phyloP scores from a whole-genome alignment of 352 stramenopile species.

The Pythium aquatile region DNA sequence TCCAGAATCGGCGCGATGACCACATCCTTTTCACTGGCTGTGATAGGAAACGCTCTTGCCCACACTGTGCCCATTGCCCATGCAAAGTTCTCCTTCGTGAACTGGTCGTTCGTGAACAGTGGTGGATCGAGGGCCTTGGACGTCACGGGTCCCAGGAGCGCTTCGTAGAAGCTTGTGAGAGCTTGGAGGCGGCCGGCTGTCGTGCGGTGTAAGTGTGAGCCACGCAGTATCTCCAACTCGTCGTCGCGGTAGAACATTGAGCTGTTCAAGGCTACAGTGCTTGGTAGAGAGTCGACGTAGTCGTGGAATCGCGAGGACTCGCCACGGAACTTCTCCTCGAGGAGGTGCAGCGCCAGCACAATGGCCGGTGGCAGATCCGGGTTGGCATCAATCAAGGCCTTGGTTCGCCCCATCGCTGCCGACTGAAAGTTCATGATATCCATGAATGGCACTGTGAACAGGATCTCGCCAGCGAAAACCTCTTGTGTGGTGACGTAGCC shows the following conservation, averaged over 20 bases:
- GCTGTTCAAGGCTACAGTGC: slow-evolving; percentile 15
- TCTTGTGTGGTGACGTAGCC: slow-evolving; percentile 21
- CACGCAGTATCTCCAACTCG: slow-evolving; percentile 26
- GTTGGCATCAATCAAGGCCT: slow-evolving; percentile 30
- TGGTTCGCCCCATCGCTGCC: slow-evolving; percentile 20
- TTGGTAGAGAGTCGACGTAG: slow-evolving; percentile 24
- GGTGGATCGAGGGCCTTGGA: slow-evolving; percentile 28
- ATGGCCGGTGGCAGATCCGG: slow-evolving; percentile 25
- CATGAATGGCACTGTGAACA: slow-evolving; percentile 27
- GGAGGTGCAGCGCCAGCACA: slow-evolving; percentile 25
- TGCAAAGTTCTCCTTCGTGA: slow-evolving; percentile 30
- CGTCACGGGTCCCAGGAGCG: slow-evolving; percentile 25
- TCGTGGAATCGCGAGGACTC: slow-evolving; percentile 21
- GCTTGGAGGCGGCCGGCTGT: slow-evolving; percentile 19
- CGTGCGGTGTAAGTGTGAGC: slow-evolving; percentile 24
- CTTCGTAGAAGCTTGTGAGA: slow-evolving; percentile 27
- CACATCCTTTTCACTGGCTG: slow-evolving; percentile 15
- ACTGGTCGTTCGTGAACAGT: slow-evolving; percentile 27
- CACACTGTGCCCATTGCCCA: slow-evolving; percentile 35
- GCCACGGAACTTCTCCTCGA: slow-evolving; percentile 28
- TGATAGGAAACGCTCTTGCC: slow-evolving; percentile 24
- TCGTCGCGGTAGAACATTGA: slow-evolving; percentile 27
- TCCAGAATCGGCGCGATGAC: slow-evolving; percentile 29
- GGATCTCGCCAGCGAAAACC: slow-evolving; percentile 18
- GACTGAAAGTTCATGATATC: slow-evolving; percentile 29